Evolutionary conservation across 306 rosid species (phyloP), one percentile per base, ranked within the genome.

Genomic region (Mimosa pudica): DNA sequence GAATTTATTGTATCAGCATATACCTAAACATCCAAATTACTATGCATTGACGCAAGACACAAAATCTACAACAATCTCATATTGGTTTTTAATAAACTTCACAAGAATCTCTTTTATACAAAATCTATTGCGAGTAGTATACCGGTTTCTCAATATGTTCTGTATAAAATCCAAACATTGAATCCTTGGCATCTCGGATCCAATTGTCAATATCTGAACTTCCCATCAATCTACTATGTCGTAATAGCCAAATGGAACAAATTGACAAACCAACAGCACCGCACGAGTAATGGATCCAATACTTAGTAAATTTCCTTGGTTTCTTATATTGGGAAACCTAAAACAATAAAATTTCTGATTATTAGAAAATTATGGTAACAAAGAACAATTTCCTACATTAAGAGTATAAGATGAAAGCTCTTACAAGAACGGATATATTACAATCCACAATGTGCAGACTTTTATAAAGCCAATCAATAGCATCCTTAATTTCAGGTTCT

Each of bases 131-230:
- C 42, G 5, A 61, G 79, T 72, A 62, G 60, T 57, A 65, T 92
- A 94, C 98, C 88, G 99, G 99, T 85, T 93, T 88, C 70, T 95
- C 98, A 33, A 95, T 96, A 17, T 90, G 99, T 51, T 95, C 92
- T 75, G 76, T 86, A 61, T 90, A 85, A 86, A 95, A 93, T 81
- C 67, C 63, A 57, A 86, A 55, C 3, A 97, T 93, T n/a, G 97
- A 95, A 55, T 86, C 89, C 86, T 77, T 92, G 1, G 91, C 96
- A 85, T 90, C 96, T 48, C 8, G 81, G 85, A 95, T 58, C 99
- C 99, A 93, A 62, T 90, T 93, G 77, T 93, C 91, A 80, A 95
- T 92, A 71, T 93, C 99, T 82, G 89, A 85, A 85, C 94, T 93
- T 84, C 99, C 99, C 92, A 88, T 86, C 87, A 95, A 71, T 65